Percentiles rank a stretch among this genome's conserved stretches.
phyloP scores from a whole-genome alignment of 2,329 filamentous ascomycete genomes.

The Aspergillus quadrilineatus region DNA sequence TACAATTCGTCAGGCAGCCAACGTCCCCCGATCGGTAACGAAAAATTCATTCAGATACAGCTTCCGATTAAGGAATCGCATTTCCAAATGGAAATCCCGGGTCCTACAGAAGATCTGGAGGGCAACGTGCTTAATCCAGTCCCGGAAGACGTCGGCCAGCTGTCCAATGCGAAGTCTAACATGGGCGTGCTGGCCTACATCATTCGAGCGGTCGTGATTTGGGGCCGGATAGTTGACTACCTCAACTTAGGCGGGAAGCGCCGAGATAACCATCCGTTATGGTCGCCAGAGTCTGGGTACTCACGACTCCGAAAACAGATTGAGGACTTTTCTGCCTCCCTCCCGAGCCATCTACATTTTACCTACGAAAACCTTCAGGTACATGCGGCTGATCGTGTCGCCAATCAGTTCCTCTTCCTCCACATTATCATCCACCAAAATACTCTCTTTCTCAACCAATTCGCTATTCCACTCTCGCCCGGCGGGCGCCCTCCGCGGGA shows the following conservation, averaged over 20 bases:
- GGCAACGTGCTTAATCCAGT: constrained; percentile 66
- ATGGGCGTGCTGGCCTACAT: constrained; percentile 95
- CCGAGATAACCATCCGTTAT: constrained; percentile 72
- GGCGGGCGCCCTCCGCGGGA: constrained; percentile 65
- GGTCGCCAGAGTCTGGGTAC: constrained; percentile 78
- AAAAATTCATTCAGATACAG: constrained; percentile 85
- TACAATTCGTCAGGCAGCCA: constrained; percentile 97
- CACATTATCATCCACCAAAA: constrained; percentile 90
- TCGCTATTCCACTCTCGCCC: constrained; percentile 70
- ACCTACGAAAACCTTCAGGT: constrained; percentile 77
- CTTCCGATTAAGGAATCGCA: constrained; percentile 86
- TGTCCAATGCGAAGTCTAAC: constrained; percentile 70
- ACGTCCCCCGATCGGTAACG: constrained; percentile 83
- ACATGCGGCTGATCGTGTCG: constrained; percentile 79
- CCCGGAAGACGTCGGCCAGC: constrained; percentile 62
- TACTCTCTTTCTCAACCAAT: constrained; percentile 83
- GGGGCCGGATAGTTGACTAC: constrained; percentile 87
- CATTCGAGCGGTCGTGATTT: constrained; percentile 78
- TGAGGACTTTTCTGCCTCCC: constrained; percentile 64
- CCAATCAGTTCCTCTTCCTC: constrained; percentile 88
- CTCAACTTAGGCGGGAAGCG: constrained; percentile 87
- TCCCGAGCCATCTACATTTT: constrained; percentile 73
- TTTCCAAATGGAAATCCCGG: constrained; percentile 88
- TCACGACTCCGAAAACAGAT: constrained; percentile 67
- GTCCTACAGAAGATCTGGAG: constrained; percentile 77